Evolutionary conservation across 495 filamentous ascomycete species (phyloP).

Genomic region (Symbiotaphrina buchneri): DNA sequence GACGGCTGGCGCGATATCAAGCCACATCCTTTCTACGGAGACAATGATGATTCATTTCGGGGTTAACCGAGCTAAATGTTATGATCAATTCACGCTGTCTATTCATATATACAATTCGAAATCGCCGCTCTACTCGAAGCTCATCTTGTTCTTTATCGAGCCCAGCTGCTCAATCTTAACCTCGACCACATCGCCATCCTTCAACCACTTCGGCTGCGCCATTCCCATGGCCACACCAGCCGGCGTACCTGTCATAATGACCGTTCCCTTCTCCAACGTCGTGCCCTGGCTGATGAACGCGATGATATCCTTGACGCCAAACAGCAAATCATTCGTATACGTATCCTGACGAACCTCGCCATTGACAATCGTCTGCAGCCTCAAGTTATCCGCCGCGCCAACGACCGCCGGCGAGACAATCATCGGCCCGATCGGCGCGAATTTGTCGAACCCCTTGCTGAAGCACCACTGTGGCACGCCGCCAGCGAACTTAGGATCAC

Average conservation of each 20-base stretch:
- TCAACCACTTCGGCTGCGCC: conserved; percentile 30
- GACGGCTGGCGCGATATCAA: too few relatives aligned
- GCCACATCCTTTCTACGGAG: too few relatives aligned
- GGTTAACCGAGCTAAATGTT: too few relatives aligned
- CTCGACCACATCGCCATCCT: conserved; percentile 34
- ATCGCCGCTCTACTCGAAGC: too few relatives aligned
- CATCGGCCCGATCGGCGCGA: conserved; percentile 6
- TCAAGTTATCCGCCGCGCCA: conserved; percentile 1
- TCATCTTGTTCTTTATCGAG: conserved; percentile 17
- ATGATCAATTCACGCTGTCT: too few relatives aligned
- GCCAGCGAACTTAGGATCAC: conserved; percentile 5
- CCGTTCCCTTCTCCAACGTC: conserved; percentile 15
- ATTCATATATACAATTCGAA: too few relatives aligned
- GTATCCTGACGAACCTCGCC: conserved; percentile 9
- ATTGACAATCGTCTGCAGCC: conserved; percentile 9
- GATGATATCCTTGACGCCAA: conserved; percentile 8
- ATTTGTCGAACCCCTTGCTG: conserved; percentile 12
- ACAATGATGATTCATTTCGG: too few relatives aligned
- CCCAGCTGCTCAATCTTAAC: conserved; percentile 24
- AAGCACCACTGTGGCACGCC: conserved; percentile 9
- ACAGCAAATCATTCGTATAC: conserved; percentile 9
- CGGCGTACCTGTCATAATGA: conserved; percentile 21
- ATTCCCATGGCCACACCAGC: conserved; percentile 23
- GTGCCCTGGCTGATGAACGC: conserved; percentile 14
- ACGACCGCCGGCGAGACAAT: background rate